Conservation (phyloP, 768 basidiomycete genomes). For the Gloeopeniophorella convolvens region DNA sequence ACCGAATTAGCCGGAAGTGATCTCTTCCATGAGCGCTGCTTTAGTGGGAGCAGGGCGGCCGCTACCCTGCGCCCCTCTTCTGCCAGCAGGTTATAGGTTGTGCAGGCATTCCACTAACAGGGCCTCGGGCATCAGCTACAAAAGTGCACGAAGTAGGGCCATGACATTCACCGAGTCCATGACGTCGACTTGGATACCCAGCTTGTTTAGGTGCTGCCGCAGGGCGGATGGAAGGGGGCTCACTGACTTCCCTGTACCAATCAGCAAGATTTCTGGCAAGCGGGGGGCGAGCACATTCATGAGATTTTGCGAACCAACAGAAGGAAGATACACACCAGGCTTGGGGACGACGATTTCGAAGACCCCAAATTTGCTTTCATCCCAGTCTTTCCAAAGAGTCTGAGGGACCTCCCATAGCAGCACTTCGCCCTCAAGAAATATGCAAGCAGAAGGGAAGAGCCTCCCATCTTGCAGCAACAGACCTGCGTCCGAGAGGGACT, state of each 20-base stretch:
- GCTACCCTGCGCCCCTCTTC: constrained; percentile 94
- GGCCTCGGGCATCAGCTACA: neutral
- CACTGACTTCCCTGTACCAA: constrained; percentile 78
- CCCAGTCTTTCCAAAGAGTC: constrained; percentile 64
- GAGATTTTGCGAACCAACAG: neutral
- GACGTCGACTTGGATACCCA: constrained; percentile 85
- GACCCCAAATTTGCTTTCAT: constrained; percentile 62
- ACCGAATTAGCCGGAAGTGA: neutral
- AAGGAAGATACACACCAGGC: constrained; percentile 57
- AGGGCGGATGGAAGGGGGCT: constrained; percentile 64
- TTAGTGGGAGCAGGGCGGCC: constrained; percentile 76
- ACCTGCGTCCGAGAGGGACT: constrained; percentile 54
- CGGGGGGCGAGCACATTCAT: neutral
- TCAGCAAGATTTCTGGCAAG: constrained; percentile 71
- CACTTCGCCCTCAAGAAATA: constrained; percentile 82
- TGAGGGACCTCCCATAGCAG: constrained; percentile 86
- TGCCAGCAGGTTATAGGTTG: constrained; percentile 88
- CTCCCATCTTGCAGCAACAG: constrained; percentile 76
- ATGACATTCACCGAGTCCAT: constrained; percentile 64
- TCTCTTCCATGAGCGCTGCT: constrained; percentile 48
- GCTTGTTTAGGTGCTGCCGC: constrained; percentile 55
- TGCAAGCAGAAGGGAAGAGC: constrained; percentile 64
- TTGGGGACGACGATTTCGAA: constrained; percentile 79
- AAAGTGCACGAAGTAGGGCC: neutral
- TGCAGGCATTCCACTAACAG: constrained; percentile 79